Percentiles rank a stretch among this genome's conserved stretches.
phyloP scores from a whole-genome alignment of 225 moss, liverwort and hornwort genomes.

The Pseudisothecium myosuroides region DNA sequence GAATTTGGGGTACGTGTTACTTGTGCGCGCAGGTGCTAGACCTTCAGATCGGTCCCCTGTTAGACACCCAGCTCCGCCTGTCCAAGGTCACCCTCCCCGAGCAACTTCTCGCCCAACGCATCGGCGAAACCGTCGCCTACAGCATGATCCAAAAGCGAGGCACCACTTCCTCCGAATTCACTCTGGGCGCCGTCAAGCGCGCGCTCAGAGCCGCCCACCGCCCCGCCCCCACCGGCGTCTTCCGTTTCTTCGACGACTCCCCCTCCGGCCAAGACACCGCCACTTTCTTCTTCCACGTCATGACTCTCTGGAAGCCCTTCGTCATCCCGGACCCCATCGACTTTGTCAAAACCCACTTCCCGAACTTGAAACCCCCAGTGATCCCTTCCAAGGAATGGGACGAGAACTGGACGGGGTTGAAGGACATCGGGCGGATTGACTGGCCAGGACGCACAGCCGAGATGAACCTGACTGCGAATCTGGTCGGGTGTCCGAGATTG shows the following conservation, averaged over 20 bases:
- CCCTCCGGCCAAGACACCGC: not conserved
- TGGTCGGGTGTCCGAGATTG: not conserved
- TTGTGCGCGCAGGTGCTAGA: not conserved
- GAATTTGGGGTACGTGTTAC: not conserved
- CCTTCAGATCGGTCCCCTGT: slow-evolving; percentile 4
- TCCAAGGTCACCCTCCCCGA: not conserved
- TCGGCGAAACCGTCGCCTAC: slow-evolving; percentile 7
- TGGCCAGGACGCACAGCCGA: slow-evolving; percentile 7
- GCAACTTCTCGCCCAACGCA: slow-evolving; percentile 5
- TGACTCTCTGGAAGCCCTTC: not conserved
- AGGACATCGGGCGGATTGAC: slow-evolving; percentile 3
- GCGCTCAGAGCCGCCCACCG: not conserved
- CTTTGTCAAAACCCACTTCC: not conserved
- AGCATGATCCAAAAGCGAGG: not conserved
- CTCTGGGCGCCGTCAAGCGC: not conserved
- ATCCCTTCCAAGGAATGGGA: slow-evolving; percentile 16
- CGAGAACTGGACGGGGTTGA: not conserved
- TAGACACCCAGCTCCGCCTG: not conserved
- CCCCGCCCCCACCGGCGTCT: not conserved
- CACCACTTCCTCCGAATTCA: not conserved
- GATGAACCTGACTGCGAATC: slow-evolving; percentile 4
- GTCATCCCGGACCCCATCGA: not conserved
- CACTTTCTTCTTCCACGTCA: not conserved
- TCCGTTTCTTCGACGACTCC: slow-evolving; percentile 4
- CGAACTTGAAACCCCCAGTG: not conserved